Base-by-base conservation (phyloP, 75 land plant genomes). In the Gnetum montanum region DNA sequence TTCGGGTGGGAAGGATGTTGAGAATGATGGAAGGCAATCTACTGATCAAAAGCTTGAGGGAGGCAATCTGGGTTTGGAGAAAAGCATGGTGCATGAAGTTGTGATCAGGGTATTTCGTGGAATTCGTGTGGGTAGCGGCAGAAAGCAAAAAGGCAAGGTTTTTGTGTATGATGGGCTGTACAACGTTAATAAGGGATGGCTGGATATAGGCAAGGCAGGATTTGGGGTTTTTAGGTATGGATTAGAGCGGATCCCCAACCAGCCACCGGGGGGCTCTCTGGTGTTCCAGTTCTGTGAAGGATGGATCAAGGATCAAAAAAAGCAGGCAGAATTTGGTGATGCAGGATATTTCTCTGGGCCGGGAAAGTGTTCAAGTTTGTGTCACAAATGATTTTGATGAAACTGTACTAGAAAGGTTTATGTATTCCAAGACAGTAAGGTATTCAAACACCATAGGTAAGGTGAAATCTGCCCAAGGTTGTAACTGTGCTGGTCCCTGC, bases 81-180 rank as follows among this genome's bases (percentile, higher is more conserved):
- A 66, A 31, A 87, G 87, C 59, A 54, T 61, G 45, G 65, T 53
- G 8, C 49, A 75, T 30, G 71, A 46, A 2, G 67, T 73, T 65
- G 74, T 61, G 15, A 59, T 86, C 7, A 50, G 92, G 43, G 92
- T 87, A 3, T 69, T 74, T 20, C 57, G 92, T 1, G 88, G 88
- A 28, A 27, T 68, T 3, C 67, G 58, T 44, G 84, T 83, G 58
- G 0, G 6, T 0, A 19, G 12, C 3, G 60, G 46, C 45, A 74
- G 57, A 35, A 40, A 28, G 15, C n/a, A n/a, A n/a, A n/a, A n/a
- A n/a, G 69, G 75, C 0, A 78, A 76, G 54, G 46, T 79, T 3
- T 86, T 82, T 66, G 54, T 78, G 2, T 86, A 86, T 60, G 91
- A 86, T 65, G 91, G 91, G 30, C 83, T 86, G 10, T 86, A 86